Evolutionary conservation across 78 protist species (phyloP).

Genomic region (Dictyostelium firmibasis): DNA sequence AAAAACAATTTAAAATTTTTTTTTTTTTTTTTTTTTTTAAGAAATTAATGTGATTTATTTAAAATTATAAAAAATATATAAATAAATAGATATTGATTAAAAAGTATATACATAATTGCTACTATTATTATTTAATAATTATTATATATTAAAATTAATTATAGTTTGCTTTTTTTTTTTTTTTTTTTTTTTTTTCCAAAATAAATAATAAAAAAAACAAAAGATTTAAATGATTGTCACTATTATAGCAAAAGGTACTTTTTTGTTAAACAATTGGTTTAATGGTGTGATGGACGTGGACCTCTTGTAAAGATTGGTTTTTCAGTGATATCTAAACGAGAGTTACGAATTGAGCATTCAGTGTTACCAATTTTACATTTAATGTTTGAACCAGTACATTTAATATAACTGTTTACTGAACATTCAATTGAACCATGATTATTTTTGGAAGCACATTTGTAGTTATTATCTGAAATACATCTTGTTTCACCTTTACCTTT

Average conservation of each 20-base stretch:
- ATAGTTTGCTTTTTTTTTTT: neutral
- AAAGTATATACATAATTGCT: neutral
- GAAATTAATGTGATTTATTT: neutral
- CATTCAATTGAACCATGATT: neutral
- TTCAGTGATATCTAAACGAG: neutral
- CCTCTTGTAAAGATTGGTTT: neutral
- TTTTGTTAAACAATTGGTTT: neutral
- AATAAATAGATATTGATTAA: neutral
- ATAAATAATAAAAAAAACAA: neutral
- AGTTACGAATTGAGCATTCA: neutral
- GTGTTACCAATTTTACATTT: conserved; percentile 5
- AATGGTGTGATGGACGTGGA: neutral
- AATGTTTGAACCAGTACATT: neutral
- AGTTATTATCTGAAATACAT: neutral
- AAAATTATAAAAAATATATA: neutral
- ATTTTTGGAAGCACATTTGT: neutral
- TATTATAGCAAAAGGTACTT: neutral
- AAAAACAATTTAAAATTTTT: no score
- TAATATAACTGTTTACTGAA: neutral
- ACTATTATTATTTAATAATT: neutral
- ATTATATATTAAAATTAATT: neutral
- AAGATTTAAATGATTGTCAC: neutral
- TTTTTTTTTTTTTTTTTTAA: neutral
- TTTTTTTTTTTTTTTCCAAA: neutral
- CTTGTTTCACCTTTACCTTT: neutral